These are phyloP conservation scores for Medicago truncatula DNA, from an alignment of 306 rosid species.

Conservation along the genomic window MtrunA17r5.0-ANR NC_053045.1:7874001-7874500, in stretches of 20 bases:
- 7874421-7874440: neutral
- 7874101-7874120: constrained; percentile 45
- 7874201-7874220: constrained; percentile 46
- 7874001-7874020: constrained; percentile 79
- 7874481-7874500: neutral
- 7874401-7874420: neutral
- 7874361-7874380: constrained; percentile 30
- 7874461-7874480: neutral
- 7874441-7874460: neutral
- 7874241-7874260: constrained; percentile 56
- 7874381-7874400: neutral
- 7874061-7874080: constrained; percentile 59
- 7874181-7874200: constrained; percentile 53
- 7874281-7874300: constrained; percentile 70
- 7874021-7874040: constrained; percentile 73
- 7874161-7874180: constrained; percentile 46
- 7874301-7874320: constrained; percentile 84
- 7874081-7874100: constrained; percentile 76
- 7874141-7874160: constrained; percentile 48
- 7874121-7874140: constrained; percentile 16
- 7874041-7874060: constrained; percentile 75
- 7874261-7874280: constrained; percentile 65
- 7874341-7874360: constrained; percentile 83
- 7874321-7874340: constrained; percentile 85
- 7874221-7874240: constrained; percentile 63